phyloP scores from a whole-genome alignment of 2,329 filamentous ascomycete species.

The Phialophora macrospora region DNA sequence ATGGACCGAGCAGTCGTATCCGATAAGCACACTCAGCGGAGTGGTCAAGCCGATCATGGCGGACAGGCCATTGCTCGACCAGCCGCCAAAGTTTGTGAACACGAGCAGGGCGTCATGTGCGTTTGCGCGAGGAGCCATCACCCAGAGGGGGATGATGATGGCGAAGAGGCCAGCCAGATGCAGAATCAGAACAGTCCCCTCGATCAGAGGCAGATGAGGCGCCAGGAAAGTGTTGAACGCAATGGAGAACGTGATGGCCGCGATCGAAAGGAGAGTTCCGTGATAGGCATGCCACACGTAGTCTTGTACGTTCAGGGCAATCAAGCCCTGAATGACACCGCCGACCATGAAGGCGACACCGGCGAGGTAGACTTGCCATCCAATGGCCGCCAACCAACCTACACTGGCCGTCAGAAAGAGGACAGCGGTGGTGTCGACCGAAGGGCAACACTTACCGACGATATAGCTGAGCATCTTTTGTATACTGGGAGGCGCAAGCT shows the following conservation, averaged over 20 bases:
- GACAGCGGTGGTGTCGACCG: constrained; percentile 17
- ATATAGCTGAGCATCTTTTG: constrained; percentile 63
- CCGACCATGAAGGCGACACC: constrained; percentile 46
- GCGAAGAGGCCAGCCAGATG: constrained; percentile 44
- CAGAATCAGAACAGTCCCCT: constrained; percentile 42
- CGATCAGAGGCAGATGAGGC: constrained; percentile 43
- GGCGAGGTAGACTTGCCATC: constrained; percentile 54
- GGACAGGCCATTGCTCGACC: constrained; percentile 49
- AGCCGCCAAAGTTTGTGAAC: constrained; percentile 53
- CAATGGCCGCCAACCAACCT: constrained; percentile 52
- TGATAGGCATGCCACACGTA: constrained; percentile 43
- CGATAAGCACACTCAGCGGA: constrained; percentile 50
- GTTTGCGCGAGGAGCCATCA: constrained; percentile 43
- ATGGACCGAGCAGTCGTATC: constrained; percentile 52
- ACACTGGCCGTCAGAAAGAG: constrained; percentile 23
- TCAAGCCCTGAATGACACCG: constrained; percentile 41
- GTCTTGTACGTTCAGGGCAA: constrained; percentile 34
- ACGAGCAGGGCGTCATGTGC: constrained; percentile 53
- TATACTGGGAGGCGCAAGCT: constrained; percentile 55
- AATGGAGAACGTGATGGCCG: constrained; percentile 39
- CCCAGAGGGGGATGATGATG: constrained; percentile 44
- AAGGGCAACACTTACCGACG: constrained; percentile 45
- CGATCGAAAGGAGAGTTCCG: constrained; percentile 41
- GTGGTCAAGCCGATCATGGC: constrained; percentile 49
- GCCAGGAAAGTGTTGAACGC: constrained; percentile 42